Base-by-base conservation (phyloP, 805 yeast species). In the Wickerhamomyces chaumierensis region DNA sequence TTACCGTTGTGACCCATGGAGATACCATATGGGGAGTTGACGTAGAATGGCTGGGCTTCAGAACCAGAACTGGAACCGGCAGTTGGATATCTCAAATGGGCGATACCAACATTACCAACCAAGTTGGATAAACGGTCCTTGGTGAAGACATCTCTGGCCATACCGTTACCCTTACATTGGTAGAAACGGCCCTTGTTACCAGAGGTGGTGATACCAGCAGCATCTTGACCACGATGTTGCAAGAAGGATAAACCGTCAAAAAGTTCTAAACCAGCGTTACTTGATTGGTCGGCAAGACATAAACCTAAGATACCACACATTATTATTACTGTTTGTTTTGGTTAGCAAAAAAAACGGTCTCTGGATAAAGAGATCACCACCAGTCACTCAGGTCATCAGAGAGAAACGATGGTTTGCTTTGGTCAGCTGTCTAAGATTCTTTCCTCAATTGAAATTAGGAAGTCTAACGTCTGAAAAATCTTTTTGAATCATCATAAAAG, bases 221-320 rank as follows among this genome's bases (percentile, higher is more conserved):
- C 98, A 60, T 92, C 98, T 65, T 92, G 98, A 35, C 98, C 98
- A 56, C 98, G 75, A 57, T 92, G 98, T 58, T 92, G 98, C 44
- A 92, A 67, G 59, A 81, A 90, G 65, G 87, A 75, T 45, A 90
- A 81, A 6, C 95, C 96, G 58, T 92, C 98, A 40, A 86, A 78
- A 34, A 92, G 68, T 55, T 88, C 97, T 5, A 95, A 78, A 12
- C 95, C 94, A 36, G 83, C 96, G 41, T 73, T 71, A 36, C 69
- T 69, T 18, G 68, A 59, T 48, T 77, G 82, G 59, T 86, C 82
- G 12, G 95, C 84, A 41, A 85, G 69, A 33, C 86, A 81, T 38
- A 90, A 71, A 42, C 95, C 98, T 51, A 90, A 65, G 45, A 92
- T 80, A 51, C 98, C 98, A 76, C 98, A 92, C 98, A 90, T 92